Conservation (phyloP, 768 basidiomycete genomes). For the Lactarius tabidus region DNA sequence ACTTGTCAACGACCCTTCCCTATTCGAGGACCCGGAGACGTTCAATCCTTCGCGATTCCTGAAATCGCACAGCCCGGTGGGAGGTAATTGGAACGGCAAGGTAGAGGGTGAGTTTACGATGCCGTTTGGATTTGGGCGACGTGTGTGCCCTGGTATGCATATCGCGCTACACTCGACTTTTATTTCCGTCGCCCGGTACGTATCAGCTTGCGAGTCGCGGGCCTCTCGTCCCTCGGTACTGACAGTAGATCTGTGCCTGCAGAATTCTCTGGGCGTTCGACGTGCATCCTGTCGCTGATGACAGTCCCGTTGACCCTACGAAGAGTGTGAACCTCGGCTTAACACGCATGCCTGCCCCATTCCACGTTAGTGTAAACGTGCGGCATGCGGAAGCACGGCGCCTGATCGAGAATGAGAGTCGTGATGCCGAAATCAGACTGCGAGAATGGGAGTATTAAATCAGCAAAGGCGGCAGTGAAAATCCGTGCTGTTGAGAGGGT, state of each 20-base stretch:
- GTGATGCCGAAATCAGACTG: slow-evolving; percentile 16
- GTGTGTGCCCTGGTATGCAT: slow-evolving; percentile 26
- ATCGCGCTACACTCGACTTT: slow-evolving; percentile 23
- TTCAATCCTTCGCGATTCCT: slow-evolving; percentile 31
- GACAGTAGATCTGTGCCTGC: background rate
- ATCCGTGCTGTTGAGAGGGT: background rate
- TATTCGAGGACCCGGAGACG: slow-evolving; percentile 26
- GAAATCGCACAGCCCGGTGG: background rate
- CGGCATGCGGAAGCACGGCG: background rate
- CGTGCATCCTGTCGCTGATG: slow-evolving; percentile 5
- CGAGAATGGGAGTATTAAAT: slow-evolving; percentile 14
- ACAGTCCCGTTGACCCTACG: background rate
- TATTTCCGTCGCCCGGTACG: slow-evolving; percentile 20
- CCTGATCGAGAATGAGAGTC: slow-evolving; percentile 13
- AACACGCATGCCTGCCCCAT: slow-evolving; percentile 10
- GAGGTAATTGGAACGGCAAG: slow-evolving; percentile 10
- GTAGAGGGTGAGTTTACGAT: slow-evolving; percentile 21
- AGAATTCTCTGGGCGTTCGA: slow-evolving; percentile 27
- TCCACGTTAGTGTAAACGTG: background rate
- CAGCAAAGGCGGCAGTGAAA: background rate
- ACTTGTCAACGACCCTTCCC: slow-evolving; percentile 23
- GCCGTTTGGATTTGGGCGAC: slow-evolving; percentile 28
- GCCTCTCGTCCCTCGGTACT: background rate
- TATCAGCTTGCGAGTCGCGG: background rate
- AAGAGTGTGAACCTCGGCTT: background rate